Evolutionary conservation across 805 yeast species (phyloP).

Genomic region (Candida corydali): DNA sequence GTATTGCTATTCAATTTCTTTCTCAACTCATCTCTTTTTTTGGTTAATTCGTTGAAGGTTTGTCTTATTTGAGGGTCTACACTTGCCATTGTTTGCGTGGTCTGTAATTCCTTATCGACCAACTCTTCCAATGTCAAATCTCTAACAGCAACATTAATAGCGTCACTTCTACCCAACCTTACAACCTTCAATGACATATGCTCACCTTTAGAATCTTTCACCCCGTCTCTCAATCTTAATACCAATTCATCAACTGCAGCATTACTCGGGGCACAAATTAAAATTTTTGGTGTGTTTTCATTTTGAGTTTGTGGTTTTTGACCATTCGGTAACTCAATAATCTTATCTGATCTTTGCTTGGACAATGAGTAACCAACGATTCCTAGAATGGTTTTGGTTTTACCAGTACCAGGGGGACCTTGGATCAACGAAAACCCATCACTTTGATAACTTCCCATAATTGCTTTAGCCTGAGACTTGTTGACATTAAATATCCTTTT

Average conservation of each 20-base stretch:
- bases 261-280: conserved; percentile 96
- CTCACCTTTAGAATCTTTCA: conserved; percentile 51
- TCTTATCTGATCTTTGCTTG: conserved; percentile 14
- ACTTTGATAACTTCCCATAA: conserved; percentile 61
- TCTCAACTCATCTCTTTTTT: conserved; percentile 55
- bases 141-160: conserved; percentile 74
- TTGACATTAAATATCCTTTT: conserved; percentile 59
- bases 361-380: conserved; percentile 76
- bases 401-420: conserved; percentile 99
- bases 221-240: conserved; percentile 72
- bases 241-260: conserved; percentile 98
- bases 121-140: conserved; percentile 83
- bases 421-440: conserved; percentile 88
- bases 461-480: conserved; percentile 87
- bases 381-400: conserved; percentile 93
- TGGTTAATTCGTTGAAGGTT: conserved; percentile 48
- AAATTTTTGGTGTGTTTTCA: conserved; percentile 44
- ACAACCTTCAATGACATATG: conserved; percentile 63
- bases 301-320: conserved; percentile 11
- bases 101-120: conserved; percentile 59
- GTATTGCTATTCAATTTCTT: conserved; percentile 22
- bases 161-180: conserved; percentile 87
- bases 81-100: conserved; percentile 26
- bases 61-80: conserved; percentile 47
- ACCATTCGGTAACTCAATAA: conserved; percentile 17